Evolutionary conservation across 768 basidiomycete species (phyloP).

Genomic region (Mycena galopus): DNA sequence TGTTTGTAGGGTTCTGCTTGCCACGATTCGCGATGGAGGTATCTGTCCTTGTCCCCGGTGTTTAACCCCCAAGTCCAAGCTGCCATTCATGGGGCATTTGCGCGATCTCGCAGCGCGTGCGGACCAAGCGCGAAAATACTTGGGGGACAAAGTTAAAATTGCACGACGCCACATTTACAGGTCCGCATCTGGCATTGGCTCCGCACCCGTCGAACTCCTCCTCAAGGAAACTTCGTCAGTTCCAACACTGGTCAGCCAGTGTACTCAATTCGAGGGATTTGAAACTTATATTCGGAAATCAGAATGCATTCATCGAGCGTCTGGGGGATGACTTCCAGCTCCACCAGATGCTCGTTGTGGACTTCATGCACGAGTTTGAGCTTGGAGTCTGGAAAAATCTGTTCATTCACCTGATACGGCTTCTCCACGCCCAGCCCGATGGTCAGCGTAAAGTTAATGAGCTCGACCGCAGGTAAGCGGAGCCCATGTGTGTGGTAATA

Average conservation of each 20-base stretch:
- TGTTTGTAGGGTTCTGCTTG: constrained; percentile 23
- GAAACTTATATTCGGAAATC: background rate
- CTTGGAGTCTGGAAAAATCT: constrained; percentile 53
- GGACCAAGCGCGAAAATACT: constrained; percentile 1
- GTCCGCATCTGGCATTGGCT: background rate
- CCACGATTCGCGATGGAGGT: constrained; percentile 36
- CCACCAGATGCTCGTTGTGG: constrained; percentile 45
- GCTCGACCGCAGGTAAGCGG: constrained; percentile 41
- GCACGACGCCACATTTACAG: constrained; percentile 21
- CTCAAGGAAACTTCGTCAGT: constrained; percentile 25
- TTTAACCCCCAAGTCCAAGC: constrained; percentile 28
- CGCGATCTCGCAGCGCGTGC: constrained; percentile 14
- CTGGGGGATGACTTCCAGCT: constrained; percentile 41
- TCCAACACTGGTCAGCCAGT: constrained; percentile 15
- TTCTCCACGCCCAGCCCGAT: constrained; percentile 41
- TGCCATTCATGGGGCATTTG: constrained; percentile 32
- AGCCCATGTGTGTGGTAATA: background rate
- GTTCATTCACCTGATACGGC: constrained; percentile 49
- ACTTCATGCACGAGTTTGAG: constrained; percentile 56
- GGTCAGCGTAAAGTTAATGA: constrained; percentile 35
- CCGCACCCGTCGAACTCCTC: background rate
- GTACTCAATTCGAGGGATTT: background rate
- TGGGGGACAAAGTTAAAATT: background rate
- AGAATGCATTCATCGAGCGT: constrained; percentile 53
- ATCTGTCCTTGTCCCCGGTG: constrained; percentile 42